These are phyloP conservation scores for Candida bentonensis DNA, from an alignment of 805 yeast genomes.

Conservation along the genomic window DNA sequence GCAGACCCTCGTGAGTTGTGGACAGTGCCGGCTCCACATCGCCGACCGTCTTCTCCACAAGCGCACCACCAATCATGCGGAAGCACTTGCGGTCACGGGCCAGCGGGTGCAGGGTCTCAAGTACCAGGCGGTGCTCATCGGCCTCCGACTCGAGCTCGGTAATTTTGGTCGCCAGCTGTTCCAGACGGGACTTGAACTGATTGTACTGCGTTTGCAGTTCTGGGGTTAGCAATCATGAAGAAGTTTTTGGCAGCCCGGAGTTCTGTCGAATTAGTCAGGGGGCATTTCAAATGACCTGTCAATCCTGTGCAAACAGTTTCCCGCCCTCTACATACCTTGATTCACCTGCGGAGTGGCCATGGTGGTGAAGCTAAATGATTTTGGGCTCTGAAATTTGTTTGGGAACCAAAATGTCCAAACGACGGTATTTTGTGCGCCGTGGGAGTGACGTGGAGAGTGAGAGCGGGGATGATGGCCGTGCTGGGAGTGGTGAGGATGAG, in stretches of 20 bases:
- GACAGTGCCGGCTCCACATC: conserved; percentile 54
- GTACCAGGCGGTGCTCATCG: conserved; percentile 38
- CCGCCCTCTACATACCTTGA: conserved; percentile 8
- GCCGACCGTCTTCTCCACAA: conserved; percentile 70
- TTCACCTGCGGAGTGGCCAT: conserved; percentile 10
- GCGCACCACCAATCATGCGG: conserved; percentile 88
- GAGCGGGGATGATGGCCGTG: conserved; percentile 13
- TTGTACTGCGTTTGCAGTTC: conserved; percentile 29
- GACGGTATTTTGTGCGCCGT: too few species aligned
- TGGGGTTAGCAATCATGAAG: conserved; percentile 3
- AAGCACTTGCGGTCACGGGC: conserved; percentile 61
- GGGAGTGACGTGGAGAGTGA: conserved; percentile 11
- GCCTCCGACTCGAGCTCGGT: conserved; percentile 27
- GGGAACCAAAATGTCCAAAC: too few species aligned
- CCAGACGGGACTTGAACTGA: conserved; percentile 22
- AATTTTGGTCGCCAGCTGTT: conserved; percentile 23
- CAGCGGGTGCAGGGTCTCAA: conserved; percentile 38
- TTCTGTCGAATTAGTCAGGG: too few species aligned
- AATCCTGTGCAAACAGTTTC: too few species aligned
- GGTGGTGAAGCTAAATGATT: not conserved
- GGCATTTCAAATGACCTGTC: too few species aligned
- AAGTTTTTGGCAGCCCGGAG: too few species aligned
- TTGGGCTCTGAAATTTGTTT: too few species aligned
- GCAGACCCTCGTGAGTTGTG: conserved; percentile 38
- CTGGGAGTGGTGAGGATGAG: conserved; percentile 10